Conservation (phyloP, 2,329 filamentous ascomycete species). For the Myriosclerotinia duriaeana region DNA sequence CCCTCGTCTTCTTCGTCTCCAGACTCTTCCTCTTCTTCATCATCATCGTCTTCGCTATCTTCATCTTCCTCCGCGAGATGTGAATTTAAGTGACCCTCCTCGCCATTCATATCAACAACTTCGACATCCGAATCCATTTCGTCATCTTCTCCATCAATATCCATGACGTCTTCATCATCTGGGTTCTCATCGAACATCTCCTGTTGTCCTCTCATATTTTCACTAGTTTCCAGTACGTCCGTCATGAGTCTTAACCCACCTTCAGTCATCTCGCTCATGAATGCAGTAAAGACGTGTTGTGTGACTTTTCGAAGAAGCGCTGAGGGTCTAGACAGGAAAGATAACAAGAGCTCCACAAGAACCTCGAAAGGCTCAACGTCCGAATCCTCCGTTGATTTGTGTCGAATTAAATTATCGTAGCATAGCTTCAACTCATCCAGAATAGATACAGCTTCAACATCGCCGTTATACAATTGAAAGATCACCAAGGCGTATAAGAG, state of each 20-base stretch:
- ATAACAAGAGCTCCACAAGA: slow-evolving; percentile 84
- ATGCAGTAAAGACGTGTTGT: slow-evolving; percentile 82
- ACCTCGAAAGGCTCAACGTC: slow-evolving; percentile 64
- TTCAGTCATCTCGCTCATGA: slow-evolving; percentile 71
- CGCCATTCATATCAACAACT: slow-evolving; percentile 49
- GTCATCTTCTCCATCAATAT: slow-evolving; percentile 41
- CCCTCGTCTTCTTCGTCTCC: slow-evolving; percentile 44
- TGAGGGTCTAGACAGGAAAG: slow-evolving; percentile 83
- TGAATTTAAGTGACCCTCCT: slow-evolving; percentile 44
- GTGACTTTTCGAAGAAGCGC: slow-evolving; percentile 82
- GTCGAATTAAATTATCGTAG: slow-evolving; percentile 59
- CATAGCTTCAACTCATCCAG: slow-evolving; percentile 79
- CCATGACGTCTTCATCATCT: slow-evolving; percentile 54
- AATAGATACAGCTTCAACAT: slow-evolving; percentile 79
- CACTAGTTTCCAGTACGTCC: slow-evolving; percentile 73
- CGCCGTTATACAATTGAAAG: slow-evolving; percentile 86
- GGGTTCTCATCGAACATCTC: slow-evolving; percentile 77
- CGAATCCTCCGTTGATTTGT: slow-evolving; percentile 49
- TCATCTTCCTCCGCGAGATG: slow-evolving; percentile 47
- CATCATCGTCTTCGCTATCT: slow-evolving; percentile 46
- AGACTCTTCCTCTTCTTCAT: slow-evolving; percentile 43
- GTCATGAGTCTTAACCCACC: slow-evolving; percentile 66
- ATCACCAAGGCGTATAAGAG: slow-evolving; percentile 82
- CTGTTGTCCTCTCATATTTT: slow-evolving; percentile 79
- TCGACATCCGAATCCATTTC: slow-evolving; percentile 51